A percentile compares a stretch with the other conserved stretches of the same genome.
Conservation (phyloP, 495 filamentous ascomycete species). For the Lasiosphaeris hirsuta region DNA sequence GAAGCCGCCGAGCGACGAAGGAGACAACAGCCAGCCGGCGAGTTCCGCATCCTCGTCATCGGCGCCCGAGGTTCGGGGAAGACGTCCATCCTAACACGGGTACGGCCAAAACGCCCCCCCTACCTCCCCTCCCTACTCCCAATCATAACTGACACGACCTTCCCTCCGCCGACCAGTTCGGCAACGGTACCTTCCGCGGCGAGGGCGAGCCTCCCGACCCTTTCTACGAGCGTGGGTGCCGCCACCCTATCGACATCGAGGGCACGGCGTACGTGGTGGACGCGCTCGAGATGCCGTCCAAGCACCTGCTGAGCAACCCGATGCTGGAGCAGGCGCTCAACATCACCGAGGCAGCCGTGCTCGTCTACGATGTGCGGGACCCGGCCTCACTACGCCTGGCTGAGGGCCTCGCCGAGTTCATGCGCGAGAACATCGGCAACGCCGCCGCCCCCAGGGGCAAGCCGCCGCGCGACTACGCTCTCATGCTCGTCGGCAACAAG, state of each 20-base stretch:
- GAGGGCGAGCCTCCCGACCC: slow-evolving; percentile 23
- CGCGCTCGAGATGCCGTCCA: slow-evolving; percentile 38
- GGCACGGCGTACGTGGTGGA: slow-evolving; percentile 32
- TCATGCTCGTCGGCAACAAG: slow-evolving; percentile 40
- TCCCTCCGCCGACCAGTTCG: slow-evolving; percentile 25
- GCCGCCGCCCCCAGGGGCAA: background rate
- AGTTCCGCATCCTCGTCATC: slow-evolving; percentile 41
- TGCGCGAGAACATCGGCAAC: slow-evolving; percentile 22
- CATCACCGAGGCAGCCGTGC: slow-evolving; percentile 40
- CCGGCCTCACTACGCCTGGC: slow-evolving; percentile 30
- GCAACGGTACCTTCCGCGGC: slow-evolving; percentile 24
- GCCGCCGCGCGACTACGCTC: slow-evolving; percentile 25
- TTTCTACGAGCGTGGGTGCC: slow-evolving; percentile 32
- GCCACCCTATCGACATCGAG: slow-evolving; percentile 31
- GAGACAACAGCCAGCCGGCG: slow-evolving; percentile 24
- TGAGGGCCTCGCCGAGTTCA: slow-evolving; percentile 28
- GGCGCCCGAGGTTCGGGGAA: slow-evolving; percentile 42
- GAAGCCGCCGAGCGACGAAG: slow-evolving; percentile 14
- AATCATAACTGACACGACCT: background rate
- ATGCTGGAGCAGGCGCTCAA: slow-evolving; percentile 35
- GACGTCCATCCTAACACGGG: slow-evolving; percentile 40
- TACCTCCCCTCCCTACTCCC: background rate
- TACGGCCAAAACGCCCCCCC: slow-evolving; percentile 16
- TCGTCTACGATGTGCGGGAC: slow-evolving; percentile 39
- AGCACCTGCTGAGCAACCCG: slow-evolving; percentile 30